Evolutionary conservation across 2,329 filamentous ascomycete species (phyloP), one percentile per base, ranked within the genome.

Genomic region (Scedosporium apiospermum): DNA sequence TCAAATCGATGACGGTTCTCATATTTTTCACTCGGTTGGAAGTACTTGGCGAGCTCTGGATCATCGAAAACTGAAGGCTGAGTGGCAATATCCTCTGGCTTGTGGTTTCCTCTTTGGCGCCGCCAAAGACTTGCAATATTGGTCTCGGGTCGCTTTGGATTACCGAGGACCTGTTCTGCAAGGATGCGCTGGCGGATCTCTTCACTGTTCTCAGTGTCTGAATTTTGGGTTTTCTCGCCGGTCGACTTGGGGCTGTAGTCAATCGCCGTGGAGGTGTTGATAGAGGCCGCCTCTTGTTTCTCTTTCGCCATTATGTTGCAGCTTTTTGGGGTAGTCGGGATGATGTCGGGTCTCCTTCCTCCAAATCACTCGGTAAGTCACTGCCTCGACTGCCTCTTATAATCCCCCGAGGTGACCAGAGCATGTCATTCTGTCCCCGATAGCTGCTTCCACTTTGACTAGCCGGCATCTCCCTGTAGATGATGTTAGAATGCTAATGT

Each of bases 31-130:
- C 65, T 65, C 1, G 69, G 70, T 44, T 69, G 65, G 58, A 68
- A 71, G 65, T 79, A 77, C 30, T 74, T 73, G 9, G 72, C 75
- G 2, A 73, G 68, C 3, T 76, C 73, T 0, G 75, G 73, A 58
- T 79, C 73, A 49, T 80, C 78, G 58, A 72, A 80, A 5, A 80
- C 77, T 3, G 77, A 80, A 4, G 74, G 76, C 65, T 78, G 69
- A 0, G 71, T 74, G n/a, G 76, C 75, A 41, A 73, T 69, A 34
- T 67, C 65, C 21, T 68, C 63, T 7, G 67, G 60, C 57, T 68
- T 65, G 12, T 60, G 27, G 30, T 57, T 3, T 26, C 41, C 14
- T 57, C 55, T 23, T 12, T 23, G 18, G 58, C 62, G 49, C 34
- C 53, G 6, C 46, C 46, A 57, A 23, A 44, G 46, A 63, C 58